Conservation (phyloP, 805 yeast genomes). For the Starmerella tilneyi region DNA sequence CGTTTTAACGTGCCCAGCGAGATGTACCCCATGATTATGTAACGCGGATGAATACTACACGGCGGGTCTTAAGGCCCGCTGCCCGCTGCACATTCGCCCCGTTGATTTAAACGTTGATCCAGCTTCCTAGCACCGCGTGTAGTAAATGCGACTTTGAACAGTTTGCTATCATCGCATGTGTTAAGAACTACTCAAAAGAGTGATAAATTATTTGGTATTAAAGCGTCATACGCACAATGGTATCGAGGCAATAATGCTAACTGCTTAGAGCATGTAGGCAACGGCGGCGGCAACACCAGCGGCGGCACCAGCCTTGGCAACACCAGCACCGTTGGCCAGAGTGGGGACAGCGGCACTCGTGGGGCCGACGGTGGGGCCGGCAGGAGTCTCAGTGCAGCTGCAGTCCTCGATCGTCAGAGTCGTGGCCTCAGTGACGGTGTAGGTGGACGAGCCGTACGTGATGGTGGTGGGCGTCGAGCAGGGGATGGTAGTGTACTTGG, state of each 20-base stretch:
- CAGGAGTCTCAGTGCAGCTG: conserved; percentile 16
- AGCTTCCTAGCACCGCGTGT: too few relatives aligned
- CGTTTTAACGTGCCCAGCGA: too few relatives aligned
- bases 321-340: conserved; percentile 19
- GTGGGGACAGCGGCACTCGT: conserved; percentile 7
- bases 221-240: background rate
- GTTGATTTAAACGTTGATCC: too few relatives aligned
- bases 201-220: conserved; percentile 6
- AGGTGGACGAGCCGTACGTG: conserved; percentile 19
- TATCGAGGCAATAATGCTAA: background rate
- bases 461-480: conserved; percentile 20
- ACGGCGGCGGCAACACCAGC: conserved; percentile 24
- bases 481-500: conserved; percentile 19
- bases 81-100: too few relatives aligned
- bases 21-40: too few relatives aligned
- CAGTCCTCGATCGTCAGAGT: conserved; percentile 22
- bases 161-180: too few relatives aligned
- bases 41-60: too few relatives aligned
- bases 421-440: conserved; percentile 20
- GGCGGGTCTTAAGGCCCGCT: too few relatives aligned
- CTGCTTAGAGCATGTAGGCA: conserved; percentile 21
- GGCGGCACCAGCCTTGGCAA: conserved; percentile 22
- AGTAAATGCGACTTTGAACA: too few relatives aligned
- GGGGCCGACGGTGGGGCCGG: conserved; percentile 8
- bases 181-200: too few relatives aligned